Evolutionary conservation across 2,329 filamentous ascomycete genomes (phyloP), one percentile per base, ranked within the genome.

Genomic region (Blumeria hordei): DNA sequence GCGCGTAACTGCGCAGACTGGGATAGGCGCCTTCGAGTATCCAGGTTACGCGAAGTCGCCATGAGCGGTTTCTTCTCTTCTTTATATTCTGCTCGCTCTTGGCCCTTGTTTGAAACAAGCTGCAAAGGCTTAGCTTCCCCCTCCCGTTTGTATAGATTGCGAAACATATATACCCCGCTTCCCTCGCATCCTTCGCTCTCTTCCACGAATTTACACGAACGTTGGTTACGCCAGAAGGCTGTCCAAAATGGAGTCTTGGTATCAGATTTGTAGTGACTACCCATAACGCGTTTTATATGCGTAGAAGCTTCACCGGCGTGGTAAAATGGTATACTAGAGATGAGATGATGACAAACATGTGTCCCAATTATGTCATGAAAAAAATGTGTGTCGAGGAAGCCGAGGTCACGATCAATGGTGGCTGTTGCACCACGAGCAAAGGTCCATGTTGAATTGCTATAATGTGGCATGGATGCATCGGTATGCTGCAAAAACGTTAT

Each of bases 401-500:
- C 78, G 58, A 80, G 76, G 56, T 79, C 75, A 49, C 79, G 74
- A 65, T 83, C 79, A 33, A 83, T 71, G 3, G 79, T 82, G 37
- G 76, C 73, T 12, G 77, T 68, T 2, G 78, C 77, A 32, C 79
- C 79, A 60, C 76, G 74, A 58, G 76, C 72, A 60, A 75, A 82
- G 21, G 74, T 77, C 78, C 78, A 82, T 55, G 69, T 69, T 16
- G 74, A 70, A 45, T 72, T 72, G 32, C 75, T 72, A 64, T 78
- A 81, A 66, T 81, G 75, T 16, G 73, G 73, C 52, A 80, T 69
- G 32, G 66, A 65, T 12, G 61, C 64, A 43, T 83, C 77, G 55
- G 78, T 82, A 71, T 85, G 81, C 67, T 85, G 81, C 18, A 85
- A 78, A 67, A 83, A 85, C 51, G 81, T 85, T 64, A 85, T 85